Evolutionary conservation across 805 yeast genomes (phyloP).

Genomic region (Sporopachydermia lactativora): DNA sequence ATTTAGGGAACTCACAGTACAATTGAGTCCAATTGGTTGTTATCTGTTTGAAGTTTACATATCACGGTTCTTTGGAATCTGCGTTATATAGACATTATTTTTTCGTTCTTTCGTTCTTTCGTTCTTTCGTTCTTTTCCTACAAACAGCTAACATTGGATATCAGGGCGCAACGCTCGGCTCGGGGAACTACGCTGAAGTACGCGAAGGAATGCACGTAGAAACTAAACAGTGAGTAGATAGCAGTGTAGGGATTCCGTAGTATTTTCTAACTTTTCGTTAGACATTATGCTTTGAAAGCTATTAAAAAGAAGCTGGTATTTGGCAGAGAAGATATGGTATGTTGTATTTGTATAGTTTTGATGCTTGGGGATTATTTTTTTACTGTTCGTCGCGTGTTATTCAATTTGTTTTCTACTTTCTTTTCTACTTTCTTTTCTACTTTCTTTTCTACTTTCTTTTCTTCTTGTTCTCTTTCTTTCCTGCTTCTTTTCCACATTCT

Average conservation of each 20-base stretch:
- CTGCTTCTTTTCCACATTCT: too few species aligned
- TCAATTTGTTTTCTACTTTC: neutral
- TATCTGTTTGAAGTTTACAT: too few species aligned
- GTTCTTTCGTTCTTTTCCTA: too few species aligned
- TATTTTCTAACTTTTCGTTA: slow-evolving; percentile 18
- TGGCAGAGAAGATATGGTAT: slow-evolving; percentile 35
- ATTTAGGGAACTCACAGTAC: neutral
- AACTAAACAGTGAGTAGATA: slow-evolving; percentile 18
- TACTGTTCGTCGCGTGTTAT: too few species aligned
- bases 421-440: slow-evolving; percentile 1
- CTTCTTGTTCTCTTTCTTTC: too few species aligned
- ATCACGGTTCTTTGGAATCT: too few species aligned
- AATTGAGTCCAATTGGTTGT: too few species aligned
- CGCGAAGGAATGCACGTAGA: slow-evolving; percentile 26
- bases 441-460: slow-evolving; percentile 15
- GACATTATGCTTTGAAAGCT: slow-evolving; percentile 39
- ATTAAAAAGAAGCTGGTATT: slow-evolving; percentile 34
- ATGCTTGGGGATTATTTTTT: neutral
- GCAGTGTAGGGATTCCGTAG: slow-evolving; percentile 26
- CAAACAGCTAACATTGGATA: neutral
- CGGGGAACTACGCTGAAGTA: slow-evolving; percentile 29
- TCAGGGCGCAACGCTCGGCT: slow-evolving; percentile 16
- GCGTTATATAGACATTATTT: too few species aligned
- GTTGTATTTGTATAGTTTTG: slow-evolving; percentile 2
- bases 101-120: too few species aligned